Base-by-base conservation (phyloP, 495 filamentous ascomycete species). In the Trichoderma virens region DNA sequence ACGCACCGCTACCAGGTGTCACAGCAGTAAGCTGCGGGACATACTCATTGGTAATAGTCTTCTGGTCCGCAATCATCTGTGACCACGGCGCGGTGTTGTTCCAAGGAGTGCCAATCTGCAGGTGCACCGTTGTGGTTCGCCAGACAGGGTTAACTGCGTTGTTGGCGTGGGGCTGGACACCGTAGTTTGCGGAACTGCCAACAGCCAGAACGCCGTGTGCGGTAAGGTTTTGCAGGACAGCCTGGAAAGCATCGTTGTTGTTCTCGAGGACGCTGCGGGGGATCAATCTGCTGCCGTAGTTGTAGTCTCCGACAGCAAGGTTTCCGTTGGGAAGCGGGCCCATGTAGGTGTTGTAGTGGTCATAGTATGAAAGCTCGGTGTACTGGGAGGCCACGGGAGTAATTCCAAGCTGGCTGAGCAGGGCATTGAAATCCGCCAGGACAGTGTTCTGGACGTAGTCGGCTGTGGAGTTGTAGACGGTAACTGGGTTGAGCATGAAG, bases 231-330 rank as follows among this genome's bases (percentile, higher is more conserved):
- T 18, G 23, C 31, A 62, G 27, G 60, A 27, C 34, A 31, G 11
- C 60, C 30, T 18, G 9, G 60, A 41, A 5, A 1, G 9, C 25
- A 5, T 39, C 23, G 60, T 27, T 27, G 31, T 39, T 38, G 45
- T 76, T 71, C 38, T 73, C 30, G 31, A 87, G 73, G 11, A 82
- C 72, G n/a, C 70, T 68, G 43, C 80, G 76, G 5, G 85, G 85
- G 59, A 89, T 80, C 13, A 89, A 76, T 34, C 87, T 81, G 35
- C 85, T 84, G 25, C 85, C 85, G 69, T 83, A 83, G 61, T 85
- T 79, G 66, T 75, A 78, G 20, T 72, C 73, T 60, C 77, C 73
- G 45, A 83, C 78, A 11, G 72, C 73, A 60, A 84, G 77, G 65
- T 74, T 76, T 31, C 70, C 70, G 16, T 70, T 70, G 23, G 72